Evolutionary conservation across 2,329 filamentous ascomycete species (phyloP), one percentile per base, ranked within the genome.

Genomic region (Aureobasidium sp.): DNA sequence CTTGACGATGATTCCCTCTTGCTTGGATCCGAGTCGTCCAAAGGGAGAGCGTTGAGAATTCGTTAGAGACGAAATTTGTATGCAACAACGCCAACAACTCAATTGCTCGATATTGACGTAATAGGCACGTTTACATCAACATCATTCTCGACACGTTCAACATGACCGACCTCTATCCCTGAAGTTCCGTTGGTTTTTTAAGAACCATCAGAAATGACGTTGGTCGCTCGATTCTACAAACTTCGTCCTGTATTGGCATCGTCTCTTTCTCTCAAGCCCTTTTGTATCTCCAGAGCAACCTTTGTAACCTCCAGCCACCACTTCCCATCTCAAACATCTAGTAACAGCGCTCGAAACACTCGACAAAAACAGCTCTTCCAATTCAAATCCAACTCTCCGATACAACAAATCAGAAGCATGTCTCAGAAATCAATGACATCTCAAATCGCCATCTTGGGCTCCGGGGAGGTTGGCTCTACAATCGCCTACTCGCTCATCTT

Each of bases 401-500:
- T 34, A 25, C 34, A 30, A 22, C 22, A 24, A 10, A 30, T 49
- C 34, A 49, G 45, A 22, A 49, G 3, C 2, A 49, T 49, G 45
- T 49, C 45, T 8, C 45, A 49, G 39, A 49, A 49, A 24, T 49
- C 48, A 41, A 40, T 51, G 48, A 51, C 48, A 14, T 51, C 48
- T 16, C 24, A 29, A 12, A 75, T 79, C 55, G 75, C 75, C 17
- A 73, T 79, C 47, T 64, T 79, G 11, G 76, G 77, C 25, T 74
- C 71, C 17, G 76, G 76, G 49, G 70, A 74, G 55, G 76, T 79
- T 17, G 76, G 76, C 37, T 71, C 71, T 12, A 76, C 75, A 2
- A 71, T 74, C 45, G 76, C 76, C 19, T 76, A 76, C 58, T 73
- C 74, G 4, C 69, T 80, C 3, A 72, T 79, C 53, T 68, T 78